Conservation (phyloP, 225 moss, liverwort and hornwort genomes). For the Pseudisothecium myosuroides region DNA sequence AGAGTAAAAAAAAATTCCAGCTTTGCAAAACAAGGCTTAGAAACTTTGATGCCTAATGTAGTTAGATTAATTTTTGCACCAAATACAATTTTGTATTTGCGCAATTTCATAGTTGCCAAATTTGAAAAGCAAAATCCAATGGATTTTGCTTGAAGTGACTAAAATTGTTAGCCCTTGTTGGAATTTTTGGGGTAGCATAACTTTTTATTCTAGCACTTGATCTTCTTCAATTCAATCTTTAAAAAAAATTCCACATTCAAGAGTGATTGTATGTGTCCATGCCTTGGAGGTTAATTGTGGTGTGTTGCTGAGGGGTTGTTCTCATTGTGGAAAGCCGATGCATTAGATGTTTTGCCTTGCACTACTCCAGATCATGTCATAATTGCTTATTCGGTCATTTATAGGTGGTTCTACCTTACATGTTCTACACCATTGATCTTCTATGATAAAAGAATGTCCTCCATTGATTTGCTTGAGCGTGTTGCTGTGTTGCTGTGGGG, state of each 20-base stretch:
- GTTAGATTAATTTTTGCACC: no score
- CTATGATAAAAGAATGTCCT: no score
- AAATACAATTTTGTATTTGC: neutral
- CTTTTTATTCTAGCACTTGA: neutral
- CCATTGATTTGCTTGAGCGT: no score
- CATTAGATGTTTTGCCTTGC: no score
- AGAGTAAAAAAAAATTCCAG: fast-evolving
- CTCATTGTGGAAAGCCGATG: no score
- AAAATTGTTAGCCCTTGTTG: neutral
- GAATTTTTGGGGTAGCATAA: neutral
- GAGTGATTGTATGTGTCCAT: fast-evolving
- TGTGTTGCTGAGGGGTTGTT: no score
- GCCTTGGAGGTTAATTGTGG: no score
- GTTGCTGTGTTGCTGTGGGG: no score
- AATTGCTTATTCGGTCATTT: no score
- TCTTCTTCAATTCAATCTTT: neutral
- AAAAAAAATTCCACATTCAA: neutral
- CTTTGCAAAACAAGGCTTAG: fast-evolving
- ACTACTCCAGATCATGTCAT: no score
- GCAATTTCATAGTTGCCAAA: neutral
- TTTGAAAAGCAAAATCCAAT: neutral
- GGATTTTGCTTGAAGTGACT: fast-evolving
- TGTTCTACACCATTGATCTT: no score
- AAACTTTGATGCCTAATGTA: neutral
- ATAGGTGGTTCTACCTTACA: no score